Conservation (phyloP, 2,329 filamentous ascomycete species). For the Delphinella strobiligena region DNA sequence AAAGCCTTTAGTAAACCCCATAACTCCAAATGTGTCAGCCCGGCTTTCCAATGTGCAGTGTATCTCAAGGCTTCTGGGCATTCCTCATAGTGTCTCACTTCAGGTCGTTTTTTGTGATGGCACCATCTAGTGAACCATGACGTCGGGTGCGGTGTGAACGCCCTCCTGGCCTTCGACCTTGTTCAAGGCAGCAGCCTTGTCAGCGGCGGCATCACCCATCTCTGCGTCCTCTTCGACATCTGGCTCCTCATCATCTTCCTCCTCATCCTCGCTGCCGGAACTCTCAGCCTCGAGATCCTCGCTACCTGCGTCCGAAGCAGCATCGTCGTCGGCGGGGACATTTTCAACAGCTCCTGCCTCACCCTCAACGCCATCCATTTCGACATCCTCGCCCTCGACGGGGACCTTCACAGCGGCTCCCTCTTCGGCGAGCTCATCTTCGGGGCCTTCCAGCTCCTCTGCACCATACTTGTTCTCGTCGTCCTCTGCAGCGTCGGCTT, state of each 20-base stretch:
- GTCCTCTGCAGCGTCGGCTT: slow-evolving; percentile 76
- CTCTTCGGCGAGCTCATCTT: slow-evolving; percentile 45
- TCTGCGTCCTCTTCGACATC: slow-evolving; percentile 36
- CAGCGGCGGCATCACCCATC: slow-evolving; percentile 4
- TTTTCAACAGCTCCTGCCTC: too few relatives aligned
- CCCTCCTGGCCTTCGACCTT: not conserved
- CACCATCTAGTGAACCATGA: slow-evolving; percentile 12
- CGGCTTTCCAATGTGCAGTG: too few relatives aligned
- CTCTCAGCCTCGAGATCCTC: slow-evolving; percentile 72
- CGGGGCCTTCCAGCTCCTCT: slow-evolving; percentile 51
- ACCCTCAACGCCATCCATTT: slow-evolving; percentile 61
- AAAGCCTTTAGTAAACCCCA: too few relatives aligned
- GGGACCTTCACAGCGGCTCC: slow-evolving; percentile 24
- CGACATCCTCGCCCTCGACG: slow-evolving; percentile 50
- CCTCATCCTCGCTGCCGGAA: slow-evolving; percentile 58
- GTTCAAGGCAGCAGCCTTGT: not conserved
- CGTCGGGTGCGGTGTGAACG: slow-evolving; percentile 8
- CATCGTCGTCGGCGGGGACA: slow-evolving; percentile 52
- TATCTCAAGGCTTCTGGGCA: too few relatives aligned
- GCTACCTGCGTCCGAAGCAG: slow-evolving; percentile 60
- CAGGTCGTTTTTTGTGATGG: too few relatives aligned
- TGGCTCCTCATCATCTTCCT: slow-evolving; percentile 51
- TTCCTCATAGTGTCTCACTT: too few relatives aligned
- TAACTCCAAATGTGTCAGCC: too few relatives aligned
- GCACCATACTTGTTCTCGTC: slow-evolving; percentile 79